These are phyloP conservation scores for Penicillium mononematosum DNA, from an alignment of 495 filamentous ascomycete genomes.

Conservation along the genomic window DNA sequence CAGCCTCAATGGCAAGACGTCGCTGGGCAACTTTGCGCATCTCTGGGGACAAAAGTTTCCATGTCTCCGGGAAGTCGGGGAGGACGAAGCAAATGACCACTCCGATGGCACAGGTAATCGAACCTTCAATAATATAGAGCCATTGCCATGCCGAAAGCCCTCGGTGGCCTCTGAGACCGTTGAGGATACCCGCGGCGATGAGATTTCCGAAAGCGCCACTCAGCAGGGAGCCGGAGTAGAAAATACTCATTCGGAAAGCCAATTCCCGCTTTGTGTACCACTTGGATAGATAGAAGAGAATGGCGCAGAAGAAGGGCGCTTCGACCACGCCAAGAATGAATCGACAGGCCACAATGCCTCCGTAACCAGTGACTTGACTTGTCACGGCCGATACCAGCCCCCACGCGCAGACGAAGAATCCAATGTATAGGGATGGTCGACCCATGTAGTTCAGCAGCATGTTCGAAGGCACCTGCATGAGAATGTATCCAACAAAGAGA, in stretches of 20 bases:
- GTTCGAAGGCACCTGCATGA: slow-evolving; percentile 61
- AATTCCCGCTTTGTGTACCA: slow-evolving; percentile 62
- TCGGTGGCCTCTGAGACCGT: slow-evolving; percentile 38
- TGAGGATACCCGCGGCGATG: slow-evolving; percentile 55
- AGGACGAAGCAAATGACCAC: slow-evolving; percentile 41
- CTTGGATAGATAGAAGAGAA: slow-evolving; percentile 56
- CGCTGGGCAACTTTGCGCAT: slow-evolving; percentile 51
- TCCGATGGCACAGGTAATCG: slow-evolving; percentile 43
- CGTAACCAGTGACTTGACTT: slow-evolving; percentile 50
- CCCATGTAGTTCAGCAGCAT: slow-evolving; percentile 58
- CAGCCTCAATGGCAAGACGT: slow-evolving; percentile 47
- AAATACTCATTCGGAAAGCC: slow-evolving; percentile 58
- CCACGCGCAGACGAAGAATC: slow-evolving; percentile 54
- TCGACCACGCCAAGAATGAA: slow-evolving; percentile 52
- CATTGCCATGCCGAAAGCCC: slow-evolving; percentile 52
- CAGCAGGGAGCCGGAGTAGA: slow-evolving; percentile 64
- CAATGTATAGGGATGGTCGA: slow-evolving; percentile 47
- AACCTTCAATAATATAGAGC: slow-evolving; percentile 53
- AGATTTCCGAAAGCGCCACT: slow-evolving; percentile 65
- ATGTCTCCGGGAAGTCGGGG: slow-evolving; percentile 52
- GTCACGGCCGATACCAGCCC: slow-evolving; percentile 53
- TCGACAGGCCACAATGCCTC: slow-evolving; percentile 54
- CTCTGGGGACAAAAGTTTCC: slow-evolving; percentile 44
- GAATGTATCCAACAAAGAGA: slow-evolving; percentile 55
- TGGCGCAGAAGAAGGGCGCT: slow-evolving; percentile 52